phyloP scores from a whole-genome alignment of 225 moss, liverwort and hornwort genomes.

The Rhytidiadelphus loreus region DNA sequence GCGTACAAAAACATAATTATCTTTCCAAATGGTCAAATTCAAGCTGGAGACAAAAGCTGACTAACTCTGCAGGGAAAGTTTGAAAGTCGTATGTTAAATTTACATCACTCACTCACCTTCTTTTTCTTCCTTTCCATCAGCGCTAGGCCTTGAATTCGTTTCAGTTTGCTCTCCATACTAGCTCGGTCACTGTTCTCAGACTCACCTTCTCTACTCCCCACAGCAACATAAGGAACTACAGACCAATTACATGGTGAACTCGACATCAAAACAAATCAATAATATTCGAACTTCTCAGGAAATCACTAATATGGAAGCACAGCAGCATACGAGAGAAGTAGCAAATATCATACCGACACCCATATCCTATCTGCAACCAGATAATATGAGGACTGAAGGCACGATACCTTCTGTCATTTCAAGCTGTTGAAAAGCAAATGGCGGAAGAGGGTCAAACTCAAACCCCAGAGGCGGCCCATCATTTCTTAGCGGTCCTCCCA shows the following conservation, averaged over 20 bases:
- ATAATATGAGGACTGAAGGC: not conserved
- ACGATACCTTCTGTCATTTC: constrained; percentile 8
- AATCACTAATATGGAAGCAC: not conserved
- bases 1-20: not conserved
- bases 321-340: not conserved
- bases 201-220: constrained; percentile 15
- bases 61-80: not conserved
- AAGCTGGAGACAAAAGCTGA: not conserved
- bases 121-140: constrained; percentile 2
- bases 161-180: constrained; percentile 1
- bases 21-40: not conserved
- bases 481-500: constrained; percentile 3
- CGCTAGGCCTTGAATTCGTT: not conserved
- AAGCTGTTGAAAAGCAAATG: constrained; percentile 23
- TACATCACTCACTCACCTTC: not conserved
- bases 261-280: not conserved
- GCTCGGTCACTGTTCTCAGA: constrained; percentile 9
- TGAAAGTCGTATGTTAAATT: not conserved
- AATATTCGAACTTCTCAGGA: constrained; percentile 27
- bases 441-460: constrained; percentile 69
- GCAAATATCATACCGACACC: not conserved
- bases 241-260: not conserved
- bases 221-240: not conserved
- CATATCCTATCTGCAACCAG: not conserved
- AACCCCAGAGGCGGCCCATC: constrained; percentile 29